Percentiles rank a stretch among this genome's conserved stretches.
These are phyloP conservation scores for Fraxinus quadrangulata DNA, from an alignment of 257 asterid genomes.

Conservation along the genomic window DNA sequence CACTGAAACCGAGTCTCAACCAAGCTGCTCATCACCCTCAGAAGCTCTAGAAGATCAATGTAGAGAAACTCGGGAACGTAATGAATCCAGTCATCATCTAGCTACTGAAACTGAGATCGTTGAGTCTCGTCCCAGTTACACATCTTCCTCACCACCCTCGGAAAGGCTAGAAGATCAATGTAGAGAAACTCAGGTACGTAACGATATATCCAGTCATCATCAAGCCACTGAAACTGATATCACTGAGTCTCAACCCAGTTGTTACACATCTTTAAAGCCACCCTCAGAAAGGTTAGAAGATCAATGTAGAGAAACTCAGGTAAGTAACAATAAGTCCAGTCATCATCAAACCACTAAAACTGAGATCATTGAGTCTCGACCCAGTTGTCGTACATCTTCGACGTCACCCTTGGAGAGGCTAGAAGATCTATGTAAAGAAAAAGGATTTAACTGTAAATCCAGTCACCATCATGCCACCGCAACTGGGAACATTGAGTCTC, in stretches of 20 bases:
- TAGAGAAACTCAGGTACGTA: neutral
- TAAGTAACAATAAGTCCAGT: neutral
- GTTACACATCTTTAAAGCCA: neutral
- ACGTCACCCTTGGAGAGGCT: neutral
- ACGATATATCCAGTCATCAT: neutral
- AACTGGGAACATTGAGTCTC: slow-evolving; percentile 49
- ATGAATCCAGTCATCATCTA: neutral
- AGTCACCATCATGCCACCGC: slow-evolving; percentile 40
- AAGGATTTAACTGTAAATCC: neutral
- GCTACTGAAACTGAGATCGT: neutral
- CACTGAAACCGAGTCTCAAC: neutral
- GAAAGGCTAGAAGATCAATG: neutral
- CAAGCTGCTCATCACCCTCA: neutral
- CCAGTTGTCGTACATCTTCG: neutral
- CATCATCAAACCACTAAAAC: neutral
- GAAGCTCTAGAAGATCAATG: neutral
- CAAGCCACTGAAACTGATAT: neutral
- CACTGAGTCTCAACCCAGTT: neutral
- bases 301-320: neutral
- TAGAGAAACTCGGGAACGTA: neutral
- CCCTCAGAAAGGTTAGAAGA: neutral
- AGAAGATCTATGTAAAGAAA: neutral
- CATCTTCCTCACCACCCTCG: neutral
- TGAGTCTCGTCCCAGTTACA: neutral
- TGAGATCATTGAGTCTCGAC: neutral